Evolutionary conservation across 1,284 basidiomycete species (phyloP), one percentile per base, ranked within the genome.

Genomic region (Tilletia walkeri): DNA sequence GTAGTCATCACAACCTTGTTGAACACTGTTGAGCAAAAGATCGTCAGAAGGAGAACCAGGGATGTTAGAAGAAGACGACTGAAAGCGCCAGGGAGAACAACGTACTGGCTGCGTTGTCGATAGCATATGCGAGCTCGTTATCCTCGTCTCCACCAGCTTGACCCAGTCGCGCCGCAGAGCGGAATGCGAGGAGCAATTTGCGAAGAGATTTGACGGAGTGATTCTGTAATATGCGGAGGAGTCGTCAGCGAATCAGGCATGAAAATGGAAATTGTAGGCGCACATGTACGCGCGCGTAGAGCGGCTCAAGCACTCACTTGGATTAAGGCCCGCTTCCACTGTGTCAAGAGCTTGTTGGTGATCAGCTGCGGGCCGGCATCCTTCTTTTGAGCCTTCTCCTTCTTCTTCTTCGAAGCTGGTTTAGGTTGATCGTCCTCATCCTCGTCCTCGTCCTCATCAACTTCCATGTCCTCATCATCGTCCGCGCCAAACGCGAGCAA

Each of bases 291-390:
- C 41, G 41, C 41, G 14, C 14, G 41, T 45, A 45, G 6, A 45
- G 41, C 6, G 9, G 41, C 41, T 7, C 41, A 14, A 9, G 41
- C 10, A 80, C 86, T 72, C 72, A 92, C 93, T 86, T 95, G 89
- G 30, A 99, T 86, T 70, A 98, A 86, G n/a, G 89, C 89, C 83
- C 91, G 92, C 83, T 97, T 94, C 95, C 95, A 98, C 74, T 87
- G 89, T 2, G 93, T 96, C 54, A 99, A 73, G 86, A 75, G 81
- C 45, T 78, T 73, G 49, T 76, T 72, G 2, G 73, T 73, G n/a
- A 67, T 66, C 36, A 70, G 65, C 16, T 72, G 70, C 18, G 54
- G 50, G 24, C 14, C 61, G 12, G 24, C 61, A 12, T 67, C 47
- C 16, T 66, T 63, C 59, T 73, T 68, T n/a, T 72, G 67, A 3